phyloP scores from a whole-genome alignment of 176 grass and related monocot genomes.

The Eremochloa ophiuroides region DNA sequence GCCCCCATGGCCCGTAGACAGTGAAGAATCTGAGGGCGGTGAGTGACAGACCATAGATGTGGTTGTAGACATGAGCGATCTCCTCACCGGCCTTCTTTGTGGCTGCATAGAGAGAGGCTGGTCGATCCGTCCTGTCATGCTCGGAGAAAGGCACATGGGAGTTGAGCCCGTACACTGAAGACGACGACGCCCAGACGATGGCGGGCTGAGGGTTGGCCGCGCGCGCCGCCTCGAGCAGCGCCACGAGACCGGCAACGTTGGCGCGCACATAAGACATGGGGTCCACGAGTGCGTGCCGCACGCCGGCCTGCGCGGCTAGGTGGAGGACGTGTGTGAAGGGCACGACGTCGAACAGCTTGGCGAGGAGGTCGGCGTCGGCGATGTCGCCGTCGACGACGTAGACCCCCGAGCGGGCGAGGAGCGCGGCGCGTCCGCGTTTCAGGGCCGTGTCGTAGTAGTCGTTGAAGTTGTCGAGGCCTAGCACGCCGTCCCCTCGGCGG shows the following conservation, averaged over 20 bases:
- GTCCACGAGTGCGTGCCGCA: constrained; percentile 73
- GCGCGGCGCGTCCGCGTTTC: constrained; percentile 64
- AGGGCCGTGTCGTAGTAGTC: constrained; percentile 79
- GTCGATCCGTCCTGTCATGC: constrained; percentile 76
- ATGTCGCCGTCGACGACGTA: constrained; percentile 87
- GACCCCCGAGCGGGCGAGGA: constrained; percentile 58
- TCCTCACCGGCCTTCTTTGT: constrained; percentile 91
- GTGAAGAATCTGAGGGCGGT: constrained; percentile 78
- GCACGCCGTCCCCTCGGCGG: constrained; percentile 69
- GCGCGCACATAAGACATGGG: constrained; percentile 74
- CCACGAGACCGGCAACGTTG: constrained; percentile 67
- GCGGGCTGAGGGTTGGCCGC: constrained; percentile 67
- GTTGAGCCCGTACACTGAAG: constrained; percentile 77
- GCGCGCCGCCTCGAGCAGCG: constrained; percentile 64
- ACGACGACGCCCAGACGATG: constrained; percentile 82
- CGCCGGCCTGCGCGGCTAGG: constrained; percentile 89
- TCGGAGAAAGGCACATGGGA: constrained; percentile 80
- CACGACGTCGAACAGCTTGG: constrained; percentile 78
- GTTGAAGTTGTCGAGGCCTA: constrained; percentile 87
- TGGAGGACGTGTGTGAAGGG: constrained; percentile 94
- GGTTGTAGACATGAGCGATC: constrained; percentile 92
- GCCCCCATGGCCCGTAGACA: constrained; percentile 80
- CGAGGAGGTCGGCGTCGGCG: constrained; percentile 60
- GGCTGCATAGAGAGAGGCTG: constrained; percentile 79
- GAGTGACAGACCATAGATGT: constrained; percentile 83